Percentiles rank a stretch among this genome's conserved stretches.
Evolutionary conservation across 345 rosid genomes (phyloP).

Genomic region (Carallia brachiata): DNA sequence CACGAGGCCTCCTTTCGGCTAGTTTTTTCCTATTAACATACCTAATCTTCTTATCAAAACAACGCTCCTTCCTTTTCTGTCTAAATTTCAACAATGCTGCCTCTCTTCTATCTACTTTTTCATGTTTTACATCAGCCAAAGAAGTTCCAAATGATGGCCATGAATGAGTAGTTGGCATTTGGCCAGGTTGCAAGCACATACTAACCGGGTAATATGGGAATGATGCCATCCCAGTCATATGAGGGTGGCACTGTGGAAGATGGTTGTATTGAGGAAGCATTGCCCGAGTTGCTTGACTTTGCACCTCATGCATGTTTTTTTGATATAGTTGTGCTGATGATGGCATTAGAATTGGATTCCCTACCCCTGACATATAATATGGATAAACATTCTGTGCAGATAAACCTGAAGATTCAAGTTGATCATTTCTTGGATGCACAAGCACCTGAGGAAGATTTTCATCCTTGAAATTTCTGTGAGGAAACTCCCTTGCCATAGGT

Average conservation of each 20-base stretch:
- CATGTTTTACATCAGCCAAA: slow-evolving; percentile 48
- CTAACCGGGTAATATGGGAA: slow-evolving; percentile 68
- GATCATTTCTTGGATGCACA: slow-evolving; percentile 44
- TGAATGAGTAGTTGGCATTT: slow-evolving; percentile 51
- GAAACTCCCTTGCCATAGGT: slow-evolving; percentile 50
- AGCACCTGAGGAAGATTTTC: slow-evolving; percentile 36
- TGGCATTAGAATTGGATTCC: slow-evolving; percentile 72
- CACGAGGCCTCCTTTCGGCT: slow-evolving; percentile 99
- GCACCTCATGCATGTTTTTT: slow-evolving; percentile 51
- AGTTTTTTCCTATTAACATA: slow-evolving; percentile 87
- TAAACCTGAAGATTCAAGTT: slow-evolving; percentile 45
- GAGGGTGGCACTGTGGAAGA: slow-evolving; percentile 57
- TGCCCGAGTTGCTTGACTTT: slow-evolving; percentile 41
- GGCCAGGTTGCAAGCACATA: slow-evolving; percentile 65
- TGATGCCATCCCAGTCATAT: slow-evolving; percentile 57
- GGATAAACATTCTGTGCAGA: slow-evolving; percentile 55
- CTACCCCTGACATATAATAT: slow-evolving; percentile 67
- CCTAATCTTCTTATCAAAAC: slow-evolving; percentile 96
- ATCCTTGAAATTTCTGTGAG: slow-evolving; percentile 42
- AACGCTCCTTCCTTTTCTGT: slow-evolving; percentile 90
- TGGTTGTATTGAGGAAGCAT: slow-evolving; percentile 68
- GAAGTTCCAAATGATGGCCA: slow-evolving; percentile 68
- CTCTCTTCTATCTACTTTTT: slow-evolving; percentile 77
- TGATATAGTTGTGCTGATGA: slow-evolving; percentile 60
- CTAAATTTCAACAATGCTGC: slow-evolving; percentile 88